A percentile compares a stretch with the other conserved stretches of the same genome.
Conservation (phyloP, 2,329 filamentous ascomycete species). For the Sordariomycetes sp. region DNA sequence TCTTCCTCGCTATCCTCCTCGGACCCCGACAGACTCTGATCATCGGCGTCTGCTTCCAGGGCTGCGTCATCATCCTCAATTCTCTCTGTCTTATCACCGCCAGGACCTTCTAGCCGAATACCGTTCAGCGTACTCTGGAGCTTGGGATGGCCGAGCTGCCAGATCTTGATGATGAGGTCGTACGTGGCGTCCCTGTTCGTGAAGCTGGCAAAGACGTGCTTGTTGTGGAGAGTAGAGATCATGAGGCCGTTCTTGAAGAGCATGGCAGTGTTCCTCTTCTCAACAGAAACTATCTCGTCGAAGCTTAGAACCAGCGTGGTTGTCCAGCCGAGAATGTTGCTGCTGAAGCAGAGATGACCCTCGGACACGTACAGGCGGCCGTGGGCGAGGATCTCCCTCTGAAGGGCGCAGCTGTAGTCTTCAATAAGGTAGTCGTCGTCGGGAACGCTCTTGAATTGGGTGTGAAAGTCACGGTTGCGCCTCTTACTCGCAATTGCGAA, state of each 20-base stretch:
- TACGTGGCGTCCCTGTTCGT: slow-evolving; percentile 92
- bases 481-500: slow-evolving; percentile 96
- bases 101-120: slow-evolving; percentile 67
- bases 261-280: slow-evolving; percentile 91
- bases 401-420: slow-evolving; percentile 93
- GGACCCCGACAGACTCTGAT: slow-evolving; percentile 44
- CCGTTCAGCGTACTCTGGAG: slow-evolving; percentile 87
- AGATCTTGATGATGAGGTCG: slow-evolving; percentile 93
- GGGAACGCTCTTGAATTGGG: slow-evolving; percentile 88
- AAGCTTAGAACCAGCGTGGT: slow-evolving; percentile 97
- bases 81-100: slow-evolving; percentile 88
- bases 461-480: slow-evolving; percentile 90
- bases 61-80: slow-evolving; percentile 41
- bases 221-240: slow-evolving; percentile 89
- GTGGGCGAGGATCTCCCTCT: slow-evolving; percentile 90
- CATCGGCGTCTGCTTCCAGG: slow-evolving; percentile 21
- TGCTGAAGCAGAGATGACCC: slow-evolving; percentile 95
- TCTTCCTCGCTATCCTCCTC: slow-evolving; percentile 55
- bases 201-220: slow-evolving; percentile 92
- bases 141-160: slow-evolving; percentile 92
- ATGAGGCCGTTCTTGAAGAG: slow-evolving; percentile 96
- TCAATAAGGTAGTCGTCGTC: slow-evolving; percentile 98
- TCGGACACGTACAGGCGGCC: slow-evolving; percentile 93
- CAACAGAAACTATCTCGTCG: slow-evolving; percentile 91
- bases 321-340: slow-evolving; percentile 97